Evolutionary conservation across 169 alveolate species (phyloP), one percentile per base, ranked within the genome.

Genomic region (Plasmodium knowlesi): DNA sequence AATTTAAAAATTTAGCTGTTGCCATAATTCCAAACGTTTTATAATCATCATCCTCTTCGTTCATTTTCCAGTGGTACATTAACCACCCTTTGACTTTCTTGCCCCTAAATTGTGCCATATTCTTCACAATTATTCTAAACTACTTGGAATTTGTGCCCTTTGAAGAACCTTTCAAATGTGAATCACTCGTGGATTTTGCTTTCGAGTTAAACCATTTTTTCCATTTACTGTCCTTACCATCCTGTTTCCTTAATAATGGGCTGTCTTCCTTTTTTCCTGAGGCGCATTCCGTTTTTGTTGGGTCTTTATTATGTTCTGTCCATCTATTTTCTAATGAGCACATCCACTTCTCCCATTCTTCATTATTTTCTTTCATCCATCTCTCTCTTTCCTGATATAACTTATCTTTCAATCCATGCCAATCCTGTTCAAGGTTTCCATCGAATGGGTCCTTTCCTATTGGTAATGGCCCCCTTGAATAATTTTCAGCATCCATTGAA

Each of bases 81-180:
- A 78, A 19, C 71, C 41, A 78, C 14, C 41, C 84, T 39, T 78
- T 78, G 43, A 12, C 41, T 78, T 78, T 41, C 61, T 78, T 37
- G 5, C 41, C 5, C 41, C 41, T 12, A 37, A 16, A 78, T 19
- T 78, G 34, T 12, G 1, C 0, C 43, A 39, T 34, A 34, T 78
- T 37, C 8, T 37, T 78, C 34, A 2, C 54, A n/a, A 78, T 2
- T 3, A 39, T 34, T 12, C 41, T 3, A 41, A 19, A 37, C 3
- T 2, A 9, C 6, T 28, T 30, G 30, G 70, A 9, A 34, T 0
- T 2, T 78, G 9, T 39, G n/a, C 84, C 84, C 41, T 37, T 34
- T 78, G 39, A 32, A 32, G 39, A 32, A 32, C 39, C 39, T 5
- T 37, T 28, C 22, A 3, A 16, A 0, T 61, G 14, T 25, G 34